Conservation (phyloP, 768 basidiomycete species). For the Mycena maculata region DNA sequence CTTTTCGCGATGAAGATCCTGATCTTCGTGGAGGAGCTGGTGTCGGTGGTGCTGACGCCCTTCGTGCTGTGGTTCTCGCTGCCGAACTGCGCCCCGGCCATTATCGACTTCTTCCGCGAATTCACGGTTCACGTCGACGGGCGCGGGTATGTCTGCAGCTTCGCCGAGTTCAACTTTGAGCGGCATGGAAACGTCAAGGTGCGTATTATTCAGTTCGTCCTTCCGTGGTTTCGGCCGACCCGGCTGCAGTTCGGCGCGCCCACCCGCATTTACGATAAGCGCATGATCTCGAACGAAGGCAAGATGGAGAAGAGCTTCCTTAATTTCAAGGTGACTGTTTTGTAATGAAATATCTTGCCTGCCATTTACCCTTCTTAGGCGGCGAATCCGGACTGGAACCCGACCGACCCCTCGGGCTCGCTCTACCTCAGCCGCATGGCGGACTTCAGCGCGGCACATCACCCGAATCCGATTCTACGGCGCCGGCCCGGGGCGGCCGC, state of each 20-base stretch:
- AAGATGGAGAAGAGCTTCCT: conserved; percentile 99
- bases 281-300: conserved; percentile 87
- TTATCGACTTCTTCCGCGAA: conserved; percentile 98
- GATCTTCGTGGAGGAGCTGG: conserved; percentile 87
- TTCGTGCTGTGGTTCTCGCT: conserved; percentile 95
- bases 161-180: conserved; percentile 98
- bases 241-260: conserved; percentile 84
- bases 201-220: conserved; percentile 33
- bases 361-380: conserved; percentile 57
- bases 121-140: conserved; percentile 98
- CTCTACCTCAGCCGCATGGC: conserved; percentile 90
- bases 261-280: conserved; percentile 70
- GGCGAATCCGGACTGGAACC: conserved; percentile 96
- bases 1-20: conserved; percentile 94
- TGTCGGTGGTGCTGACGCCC: conserved; percentile 93
- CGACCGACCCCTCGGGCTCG: conserved; percentile 90
- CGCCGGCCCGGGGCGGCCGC: conserved; percentile 35
- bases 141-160: conserved; percentile 96
- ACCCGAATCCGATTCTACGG: conserved; percentile 53
- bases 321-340: conserved; percentile 79
- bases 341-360: not conserved
- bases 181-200: conserved; percentile 93
- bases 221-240: conserved; percentile 2
- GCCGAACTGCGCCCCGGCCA: conserved; percentile 87
- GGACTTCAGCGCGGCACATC: conserved; percentile 64